A percentile compares a stretch with the other conserved stretches of the same genome.
phyloP scores from a whole-genome alignment of 768 basidiomycete species.

The Pholiota molesta region DNA sequence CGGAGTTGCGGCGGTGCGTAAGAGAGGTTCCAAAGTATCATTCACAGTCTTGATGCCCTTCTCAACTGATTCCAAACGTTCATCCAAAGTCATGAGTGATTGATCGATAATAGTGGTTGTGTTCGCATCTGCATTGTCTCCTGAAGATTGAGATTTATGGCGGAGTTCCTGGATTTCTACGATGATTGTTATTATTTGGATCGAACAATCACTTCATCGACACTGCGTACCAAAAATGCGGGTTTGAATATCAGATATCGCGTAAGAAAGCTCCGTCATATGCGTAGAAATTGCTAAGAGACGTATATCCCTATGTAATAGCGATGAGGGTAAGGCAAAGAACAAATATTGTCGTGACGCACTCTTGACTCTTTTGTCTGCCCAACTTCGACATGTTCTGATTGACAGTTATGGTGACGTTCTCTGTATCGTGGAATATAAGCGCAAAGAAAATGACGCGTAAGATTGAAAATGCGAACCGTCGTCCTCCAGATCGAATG shows the following conservation, averaged over 20 bases:
- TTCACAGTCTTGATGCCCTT: slow-evolving; percentile 72
- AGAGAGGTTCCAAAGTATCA: slow-evolving; percentile 64
- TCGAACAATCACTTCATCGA: slow-evolving; percentile 3
- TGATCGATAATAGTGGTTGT: slow-evolving; percentile 79
- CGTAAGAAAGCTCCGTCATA: slow-evolving; percentile 86
- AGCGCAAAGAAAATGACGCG: slow-evolving; percentile 14
- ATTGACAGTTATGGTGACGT: slow-evolving; percentile 69
- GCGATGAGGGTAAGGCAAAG: slow-evolving; percentile 19
- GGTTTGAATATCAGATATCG: slow-evolving; percentile 88
- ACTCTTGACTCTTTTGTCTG: slow-evolving; percentile 71
- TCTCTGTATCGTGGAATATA: slow-evolving; percentile 48
- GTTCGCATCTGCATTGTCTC: slow-evolving; percentile 52
- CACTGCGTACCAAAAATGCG: slow-evolving; percentile 79
- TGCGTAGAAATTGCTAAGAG: slow-evolving; percentile 80
- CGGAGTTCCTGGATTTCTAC: slow-evolving; percentile 92
- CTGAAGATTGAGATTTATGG: slow-evolving; percentile 76
- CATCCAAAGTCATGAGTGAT: slow-evolving; percentile 78
- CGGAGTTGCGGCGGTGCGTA: slow-evolving; percentile 50
- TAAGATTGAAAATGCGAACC: slow-evolving; percentile 43
- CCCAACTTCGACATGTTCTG: slow-evolving; percentile 47
- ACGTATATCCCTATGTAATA: slow-evolving; percentile 62
- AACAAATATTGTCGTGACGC: slow-evolving; percentile 36
- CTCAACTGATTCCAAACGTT: slow-evolving; percentile 73
- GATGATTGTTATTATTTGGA: slow-evolving; percentile 6
- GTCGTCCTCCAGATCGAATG: slow-evolving; percentile 63